Evolutionary conservation across 1,139 yeast species (phyloP).

Genomic region (Suhomyces anneliseae): DNA sequence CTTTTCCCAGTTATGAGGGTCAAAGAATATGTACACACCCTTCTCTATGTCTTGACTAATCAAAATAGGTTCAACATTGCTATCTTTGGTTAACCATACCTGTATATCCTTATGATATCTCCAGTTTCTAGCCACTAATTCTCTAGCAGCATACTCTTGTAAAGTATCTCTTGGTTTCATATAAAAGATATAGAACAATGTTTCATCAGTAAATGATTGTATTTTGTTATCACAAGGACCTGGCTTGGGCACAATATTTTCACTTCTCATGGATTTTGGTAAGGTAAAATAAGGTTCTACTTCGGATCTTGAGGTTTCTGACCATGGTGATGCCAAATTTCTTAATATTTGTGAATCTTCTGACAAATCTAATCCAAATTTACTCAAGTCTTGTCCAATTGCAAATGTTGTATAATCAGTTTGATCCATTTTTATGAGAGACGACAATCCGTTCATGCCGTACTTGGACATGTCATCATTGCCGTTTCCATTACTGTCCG

Average conservation of each 20-base stretch:
- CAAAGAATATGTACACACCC: conserved; percentile 95
- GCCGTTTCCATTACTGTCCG: conserved; percentile 4
- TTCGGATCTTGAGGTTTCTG: conserved; percentile 83
- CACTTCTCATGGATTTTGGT: conserved; percentile 57
- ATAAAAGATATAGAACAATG: conserved; percentile 89
- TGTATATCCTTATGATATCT: conserved; percentile 93
- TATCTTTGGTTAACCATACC: conserved; percentile 95
- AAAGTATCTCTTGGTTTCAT: conserved; percentile 90
- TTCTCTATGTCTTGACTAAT: conserved; percentile 86
- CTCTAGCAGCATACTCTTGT: conserved; percentile 93
- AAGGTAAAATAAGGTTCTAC: conserved; percentile 80
- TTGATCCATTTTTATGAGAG: conserved; percentile 68
- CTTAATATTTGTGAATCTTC: conserved; percentile 54
- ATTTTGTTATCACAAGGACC: conserved; percentile 64
- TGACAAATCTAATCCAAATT: conserved; percentile 67
- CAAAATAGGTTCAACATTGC: conserved; percentile 83
- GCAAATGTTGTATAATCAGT: conserved; percentile 70
- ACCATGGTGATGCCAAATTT: conserved; percentile 91
- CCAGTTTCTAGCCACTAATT: conserved; percentile 90
- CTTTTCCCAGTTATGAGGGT: conserved; percentile 95
- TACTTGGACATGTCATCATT: conserved; percentile 51
- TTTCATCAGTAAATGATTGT: conserved; percentile 82
- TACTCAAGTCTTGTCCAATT: conserved; percentile 78
- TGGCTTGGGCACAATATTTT: conserved; percentile 33
- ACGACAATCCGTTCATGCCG: conserved; percentile 73